Evolutionary conservation across 352 stramenopile genomes (phyloP).

Genomic region (Phytophthora vignae): DNA sequence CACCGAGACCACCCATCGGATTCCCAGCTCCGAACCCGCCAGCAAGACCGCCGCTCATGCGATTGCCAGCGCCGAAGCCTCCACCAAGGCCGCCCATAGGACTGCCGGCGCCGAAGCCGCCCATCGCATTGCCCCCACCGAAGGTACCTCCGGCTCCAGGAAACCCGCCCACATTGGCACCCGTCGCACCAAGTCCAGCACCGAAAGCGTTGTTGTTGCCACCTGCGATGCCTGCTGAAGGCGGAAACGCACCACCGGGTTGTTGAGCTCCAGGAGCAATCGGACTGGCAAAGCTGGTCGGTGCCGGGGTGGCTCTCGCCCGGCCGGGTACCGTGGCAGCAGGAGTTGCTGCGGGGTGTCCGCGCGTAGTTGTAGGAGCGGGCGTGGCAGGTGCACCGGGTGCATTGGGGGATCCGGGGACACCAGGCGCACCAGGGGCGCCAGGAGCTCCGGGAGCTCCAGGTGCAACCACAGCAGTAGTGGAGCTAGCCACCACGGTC

Average conservation of each 20-base stretch:
- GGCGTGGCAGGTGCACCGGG: slow-evolving; percentile 12
- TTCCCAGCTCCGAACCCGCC: neutral
- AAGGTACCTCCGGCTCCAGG: slow-evolving; percentile 1
- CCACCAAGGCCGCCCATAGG: slow-evolving; percentile 6
- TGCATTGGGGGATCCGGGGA: neutral
- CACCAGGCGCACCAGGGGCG: slow-evolving; percentile 15
- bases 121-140: slow-evolving; percentile 1
- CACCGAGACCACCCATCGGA: slow-evolving; percentile 5
- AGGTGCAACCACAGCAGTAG: slow-evolving; percentile 27
- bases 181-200: neutral
- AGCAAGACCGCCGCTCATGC: neutral
- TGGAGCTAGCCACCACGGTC: slow-evolving; percentile 32
- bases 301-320: slow-evolving; percentile 31
- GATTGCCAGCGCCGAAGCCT: slow-evolving; percentile 21
- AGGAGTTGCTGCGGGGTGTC: slow-evolving; percentile 23
- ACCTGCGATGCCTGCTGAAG: neutral
- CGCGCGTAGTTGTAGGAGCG: slow-evolving; percentile 18
- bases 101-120: slow-evolving; percentile 4
- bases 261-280: slow-evolving; percentile 5
- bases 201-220: slow-evolving; percentile 8
- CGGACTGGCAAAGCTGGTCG: slow-evolving; percentile 13
- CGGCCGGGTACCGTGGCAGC: slow-evolving; percentile 15
- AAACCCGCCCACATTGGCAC: slow-evolving; percentile 4
- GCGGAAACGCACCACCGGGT: neutral
- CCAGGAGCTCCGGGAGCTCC: slow-evolving; percentile 16